Base-by-base conservation (phyloP, 2,329 filamentous ascomycete genomes). In the Fusarium denticulatum region DNA sequence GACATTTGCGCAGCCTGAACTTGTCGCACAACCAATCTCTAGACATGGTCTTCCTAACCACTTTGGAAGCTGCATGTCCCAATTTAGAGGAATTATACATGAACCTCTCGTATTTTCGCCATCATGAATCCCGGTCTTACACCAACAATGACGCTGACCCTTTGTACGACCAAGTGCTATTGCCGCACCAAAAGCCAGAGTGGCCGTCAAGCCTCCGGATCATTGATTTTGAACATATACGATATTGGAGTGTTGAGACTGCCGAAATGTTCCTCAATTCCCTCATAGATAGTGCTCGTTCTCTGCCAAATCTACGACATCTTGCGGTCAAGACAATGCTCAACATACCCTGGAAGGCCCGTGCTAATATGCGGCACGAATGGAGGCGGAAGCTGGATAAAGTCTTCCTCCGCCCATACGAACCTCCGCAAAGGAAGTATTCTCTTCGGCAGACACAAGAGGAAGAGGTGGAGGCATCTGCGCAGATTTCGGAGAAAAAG, bases 1-100 rank as follows among this genome's bases (percentile, higher is more conserved):
- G 84, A 28, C 83, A 89, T n/a, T 84, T 98, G 28, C 87, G 88
- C 59, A 88, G 88, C 42, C 86, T 98, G 13, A 88, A 87, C 3
- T 84, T 98, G 10, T 89, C 92, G 60, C 93, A 97, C 81, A 97
- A 97, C 77, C 91, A 94, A 69, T 90, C 92, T 6, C 85, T 98
- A 43, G 92, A 91, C 76, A 83, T 98, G 45, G 89, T 88, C 0
- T 98, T 97, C 77, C 85, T 96, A 12, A 88, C 90, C 1, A 81
- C 87, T 32, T 82, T 98, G 50, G 90, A 88, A 24, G 80, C 83
- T 8, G 87, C 88, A 4, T 97, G 95, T 78, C 94, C 94, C 0
- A 86, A 87, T 7, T 86, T 98, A 11, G 86, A 92, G 76, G 87
- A 89, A 30, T 85, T 98, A 43, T 89, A 88, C 55, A 92, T 97